These are phyloP conservation scores for Pythium brassicae DNA, from an alignment of 352 stramenopile genomes.

Conservation along the genomic window DNA sequence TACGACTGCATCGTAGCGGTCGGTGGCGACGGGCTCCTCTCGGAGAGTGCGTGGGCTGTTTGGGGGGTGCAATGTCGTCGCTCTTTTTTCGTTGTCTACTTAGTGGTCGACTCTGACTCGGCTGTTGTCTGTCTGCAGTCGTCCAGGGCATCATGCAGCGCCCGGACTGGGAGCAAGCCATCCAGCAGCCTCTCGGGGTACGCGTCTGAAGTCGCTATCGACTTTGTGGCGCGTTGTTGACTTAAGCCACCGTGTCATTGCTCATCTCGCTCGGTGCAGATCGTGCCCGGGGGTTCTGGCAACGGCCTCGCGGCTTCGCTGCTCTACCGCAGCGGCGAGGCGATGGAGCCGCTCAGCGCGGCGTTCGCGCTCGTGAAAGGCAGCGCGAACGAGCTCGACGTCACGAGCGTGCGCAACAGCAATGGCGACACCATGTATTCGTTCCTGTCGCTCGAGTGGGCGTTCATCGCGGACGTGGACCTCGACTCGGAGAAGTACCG, in stretches of 20 bases:
- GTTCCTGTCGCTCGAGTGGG: conserved; percentile 86
- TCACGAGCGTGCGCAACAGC: conserved; percentile 38
- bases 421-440: conserved; percentile 56
- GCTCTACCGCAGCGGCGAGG: conserved; percentile 42
- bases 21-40: conserved; percentile 65
- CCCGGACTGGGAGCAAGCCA: conserved; percentile 51
- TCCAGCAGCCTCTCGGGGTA: conserved; percentile 49
- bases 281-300: conserved; percentile 49
- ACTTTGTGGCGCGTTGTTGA: neutral
- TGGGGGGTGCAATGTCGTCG: no score
- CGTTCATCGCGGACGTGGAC: conserved; percentile 75
- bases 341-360: conserved; percentile 45
- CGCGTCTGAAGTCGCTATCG: conserved; percentile 1
- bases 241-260: neutral
- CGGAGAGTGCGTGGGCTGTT: conserved; percentile 25
- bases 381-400: conserved; percentile 50
- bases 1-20: conserved; percentile 70
- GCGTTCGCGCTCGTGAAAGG: conserved; percentile 68
- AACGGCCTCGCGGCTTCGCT: conserved; percentile 65
- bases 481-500: conserved; percentile 64
- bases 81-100: no score
- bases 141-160: conserved; percentile 69
- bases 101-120: no score
- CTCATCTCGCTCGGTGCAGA: conserved; percentile 12
- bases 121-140: conserved; percentile 45